Base-by-base conservation (phyloP, 1,284 basidiomycete genomes). In the Malassezia caprae region DNA sequence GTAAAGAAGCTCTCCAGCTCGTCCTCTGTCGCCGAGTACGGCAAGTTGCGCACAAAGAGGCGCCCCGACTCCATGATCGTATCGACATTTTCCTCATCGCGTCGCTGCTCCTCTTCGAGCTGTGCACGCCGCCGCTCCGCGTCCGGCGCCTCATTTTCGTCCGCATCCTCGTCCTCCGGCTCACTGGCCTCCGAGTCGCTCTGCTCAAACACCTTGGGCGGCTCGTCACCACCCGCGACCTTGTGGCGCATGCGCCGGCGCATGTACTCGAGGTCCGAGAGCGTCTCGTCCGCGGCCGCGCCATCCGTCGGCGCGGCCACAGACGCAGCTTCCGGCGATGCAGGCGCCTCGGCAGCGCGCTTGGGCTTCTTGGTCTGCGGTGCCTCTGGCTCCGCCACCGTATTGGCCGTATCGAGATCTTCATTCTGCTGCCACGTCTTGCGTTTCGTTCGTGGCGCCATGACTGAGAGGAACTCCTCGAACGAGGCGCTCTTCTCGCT, bases 1-100 rank as follows among this genome's bases (percentile, higher is more conserved):
- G 77, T 75, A 72, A 93, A 90, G 6, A 84, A 78, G n/a, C 80
- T 78, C 7, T 76, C 72, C 2, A 96, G 75, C 48, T 94, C 88
- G 3, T 80, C 77, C 30, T 86, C 82, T 1, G 84, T 85, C 54
- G 87, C 87, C 0, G 85, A 81, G 69, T 89, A 96, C 0, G 90
- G 81, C 17, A 96, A 76, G 72, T 96, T 98, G 12, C 93, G 87
- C 6, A 96, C 78, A 72, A 96, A 96, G 4, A 96, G 78, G 1
- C 93, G 83, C 0, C 83, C 82, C 0, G 88, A 90, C 54, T 82
- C 81, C 23, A 86, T 77, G 53, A 96, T 89, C 0, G 83, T 83
- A 60, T 62, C 66, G 44, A 64, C 59, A 39, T 57, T 80, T 44
- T 77, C 76, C 19, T 68, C 62, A 13, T 67, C 67, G 37, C 62